Percentiles rank a stretch among this genome's conserved stretches.
These are phyloP conservation scores for Geranomyces variabilis DNA, from an alignment of 192 early-diverging fungal species.

Conservation along the genomic window DNA sequence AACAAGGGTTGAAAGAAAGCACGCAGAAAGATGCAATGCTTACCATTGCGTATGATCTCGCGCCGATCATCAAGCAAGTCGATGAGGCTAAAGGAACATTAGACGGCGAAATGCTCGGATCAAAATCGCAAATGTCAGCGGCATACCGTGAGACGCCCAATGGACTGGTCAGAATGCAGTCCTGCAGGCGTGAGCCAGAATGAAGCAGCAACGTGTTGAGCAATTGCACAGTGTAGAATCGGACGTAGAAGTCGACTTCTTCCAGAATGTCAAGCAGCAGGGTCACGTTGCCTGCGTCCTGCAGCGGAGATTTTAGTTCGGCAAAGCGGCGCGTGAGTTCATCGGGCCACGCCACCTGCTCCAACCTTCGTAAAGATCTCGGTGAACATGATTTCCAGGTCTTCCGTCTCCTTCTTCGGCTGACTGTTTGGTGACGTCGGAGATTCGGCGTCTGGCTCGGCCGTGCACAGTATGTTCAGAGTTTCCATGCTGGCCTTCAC, in stretches of 20 bases:
- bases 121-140: neutral
- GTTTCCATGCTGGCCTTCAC: slow-evolving; percentile 86
- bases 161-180: slow-evolving; percentile 83
- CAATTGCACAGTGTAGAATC: slow-evolving; percentile 89
- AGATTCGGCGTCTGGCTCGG: neutral
- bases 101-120: neutral
- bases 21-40: slow-evolving; percentile 18
- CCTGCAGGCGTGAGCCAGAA: slow-evolving; percentile 68
- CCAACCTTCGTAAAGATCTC: slow-evolving; percentile 53
- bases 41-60: slow-evolving; percentile 95
- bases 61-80: slow-evolving; percentile 90
- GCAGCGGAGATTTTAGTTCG: neutral
- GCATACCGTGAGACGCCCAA: slow-evolving; percentile 46
- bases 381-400: slow-evolving; percentile 48
- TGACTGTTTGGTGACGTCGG: neutral
- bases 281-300: slow-evolving; percentile 69
- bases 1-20: neutral
- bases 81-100: slow-evolving; percentile 73
- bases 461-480: slow-evolving; percentile 72
- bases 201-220: slow-evolving; percentile 74
- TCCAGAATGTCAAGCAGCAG: slow-evolving; percentile 84
- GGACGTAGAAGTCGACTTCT: slow-evolving; percentile 91
- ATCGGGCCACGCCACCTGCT: neutral
- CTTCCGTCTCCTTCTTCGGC: slow-evolving; percentile 26
- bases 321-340: neutral